These are phyloP conservation scores for Chaetomium strumarium DNA, from an alignment of 2,329 filamentous ascomycete genomes.

Conservation along the genomic window DNA sequence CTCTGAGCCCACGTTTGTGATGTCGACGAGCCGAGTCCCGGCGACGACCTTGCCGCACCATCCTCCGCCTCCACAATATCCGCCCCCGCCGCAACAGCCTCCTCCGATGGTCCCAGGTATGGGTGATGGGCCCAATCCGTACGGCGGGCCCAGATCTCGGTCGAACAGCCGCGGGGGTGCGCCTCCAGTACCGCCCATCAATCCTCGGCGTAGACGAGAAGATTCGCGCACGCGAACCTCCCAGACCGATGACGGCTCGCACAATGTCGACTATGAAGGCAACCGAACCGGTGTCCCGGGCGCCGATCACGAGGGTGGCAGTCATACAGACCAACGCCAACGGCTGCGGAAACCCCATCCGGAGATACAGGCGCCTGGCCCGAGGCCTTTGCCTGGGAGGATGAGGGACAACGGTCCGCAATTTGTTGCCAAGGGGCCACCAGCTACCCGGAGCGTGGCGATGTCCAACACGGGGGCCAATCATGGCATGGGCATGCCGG, in stretches of 20 bases:
- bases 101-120: constrained; percentile 19
- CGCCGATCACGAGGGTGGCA: constrained; percentile 37
- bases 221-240: constrained; percentile 35
- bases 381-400: constrained; percentile 15
- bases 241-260: constrained; percentile 16
- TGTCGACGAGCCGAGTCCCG: constrained; percentile 40
- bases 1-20: constrained; percentile 45
- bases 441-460: constrained; percentile 31
- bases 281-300: constrained; percentile 15
- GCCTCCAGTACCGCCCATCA: constrained; percentile 54
- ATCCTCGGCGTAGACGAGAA: constrained; percentile 45
- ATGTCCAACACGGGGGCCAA: constrained; percentile 26
- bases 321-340: constrained; percentile 34
- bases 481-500: constrained; percentile 28
- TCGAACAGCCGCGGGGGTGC: constrained; percentile 34
- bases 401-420: constrained; percentile 26
- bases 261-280: constrained; percentile 21
- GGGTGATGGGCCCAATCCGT: constrained; percentile 27
- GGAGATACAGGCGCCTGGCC: constrained; percentile 31
- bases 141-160: constrained; percentile 35
- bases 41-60: constrained; percentile 36
- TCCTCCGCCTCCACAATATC: constrained; percentile 2
- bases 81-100: constrained; percentile 23
- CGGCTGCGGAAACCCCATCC: constrained; percentile 39
- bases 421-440: constrained; percentile 29